A percentile compares a stretch with the other conserved stretches of the same genome.
phyloP scores from a whole-genome alignment of 805 yeast species.

The Metschnikowia aberdeeniae region DNA sequence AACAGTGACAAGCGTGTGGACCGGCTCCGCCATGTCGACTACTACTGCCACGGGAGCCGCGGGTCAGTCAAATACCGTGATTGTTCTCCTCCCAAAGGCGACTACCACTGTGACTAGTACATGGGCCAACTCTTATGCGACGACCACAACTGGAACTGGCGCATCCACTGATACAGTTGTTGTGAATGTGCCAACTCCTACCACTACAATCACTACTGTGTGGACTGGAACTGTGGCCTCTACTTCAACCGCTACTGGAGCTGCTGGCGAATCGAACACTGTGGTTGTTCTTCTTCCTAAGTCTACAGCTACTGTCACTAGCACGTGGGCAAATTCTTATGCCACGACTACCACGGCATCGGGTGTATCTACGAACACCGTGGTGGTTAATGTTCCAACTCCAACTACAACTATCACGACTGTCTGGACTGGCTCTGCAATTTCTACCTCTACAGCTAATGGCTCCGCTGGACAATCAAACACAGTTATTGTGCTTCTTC shows the following conservation, averaged over 20 bases:
- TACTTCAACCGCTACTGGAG: slow-evolving; percentile 2
- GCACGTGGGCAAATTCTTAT: slow-evolving; percentile 13
- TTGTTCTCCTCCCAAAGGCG: slow-evolving; percentile 9
- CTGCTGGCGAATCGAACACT: slow-evolving; percentile 5
- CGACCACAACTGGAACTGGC: slow-evolving; percentile 4
- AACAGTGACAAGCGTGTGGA: slow-evolving; percentile 8
- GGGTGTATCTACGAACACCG: background rate
- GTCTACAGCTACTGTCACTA: slow-evolving; percentile 13
- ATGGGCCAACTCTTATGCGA: slow-evolving; percentile 3
- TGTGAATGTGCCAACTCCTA: slow-evolving; percentile 7
- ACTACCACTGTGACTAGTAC: slow-evolving; percentile 1
- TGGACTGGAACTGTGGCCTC: background rate
- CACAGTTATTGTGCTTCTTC: background rate
- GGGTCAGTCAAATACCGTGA: slow-evolving; percentile 12
- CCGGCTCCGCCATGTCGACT: slow-evolving; percentile 1
- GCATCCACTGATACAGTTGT: slow-evolving; percentile 6
- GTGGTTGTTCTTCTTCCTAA: slow-evolving; percentile 17
- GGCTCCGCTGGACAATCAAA: no score
- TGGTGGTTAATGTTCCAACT: slow-evolving; percentile 13
- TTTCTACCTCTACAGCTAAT: slow-evolving; percentile 3
- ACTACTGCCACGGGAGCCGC: slow-evolving; percentile 8
- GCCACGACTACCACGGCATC: slow-evolving; percentile 5
- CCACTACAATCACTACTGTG: slow-evolving; percentile 9
- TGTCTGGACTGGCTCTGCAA: slow-evolving; percentile 9
- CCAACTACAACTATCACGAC: slow-evolving; percentile 8